Conservation (phyloP, 257 asterid genomes). For the Rauvolfia tetraphylla region DNA sequence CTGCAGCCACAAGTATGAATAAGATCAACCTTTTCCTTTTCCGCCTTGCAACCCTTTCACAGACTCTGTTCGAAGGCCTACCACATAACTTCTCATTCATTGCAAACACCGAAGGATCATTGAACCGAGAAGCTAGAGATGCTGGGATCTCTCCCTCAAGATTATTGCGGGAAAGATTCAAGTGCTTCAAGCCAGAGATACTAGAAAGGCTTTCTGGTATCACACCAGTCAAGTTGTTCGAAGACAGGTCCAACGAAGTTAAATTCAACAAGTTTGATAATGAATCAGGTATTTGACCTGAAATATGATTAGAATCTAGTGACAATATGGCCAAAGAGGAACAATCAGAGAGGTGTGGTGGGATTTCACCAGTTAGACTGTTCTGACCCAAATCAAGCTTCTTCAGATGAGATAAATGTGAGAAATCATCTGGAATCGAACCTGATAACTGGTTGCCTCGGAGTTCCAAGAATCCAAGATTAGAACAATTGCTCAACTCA, state of each 20-base stretch:
- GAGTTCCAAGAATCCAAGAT: slow-evolving; percentile 55
- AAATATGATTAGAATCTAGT: slow-evolving; percentile 55
- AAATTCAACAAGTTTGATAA: slow-evolving; percentile 42
- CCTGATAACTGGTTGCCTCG: slow-evolving; percentile 44
- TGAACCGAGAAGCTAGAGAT: slow-evolving; percentile 53
- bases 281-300: slow-evolving; percentile 55
- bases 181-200: slow-evolving; percentile 36
- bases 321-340: slow-evolving; percentile 42
- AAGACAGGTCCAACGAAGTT: slow-evolving; percentile 48
- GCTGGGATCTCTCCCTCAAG: slow-evolving; percentile 76
- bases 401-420: slow-evolving; percentile 44
- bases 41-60: slow-evolving; percentile 30
- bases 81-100: slow-evolving; percentile 63
- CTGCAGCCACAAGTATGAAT: slow-evolving; percentile 49
- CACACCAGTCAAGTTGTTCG: slow-evolving; percentile 49
- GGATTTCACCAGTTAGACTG: slow-evolving; percentile 51
- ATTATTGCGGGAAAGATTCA: slow-evolving; percentile 58
- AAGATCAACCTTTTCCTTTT: slow-evolving; percentile 59
- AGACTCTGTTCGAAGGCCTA: slow-evolving; percentile 46
- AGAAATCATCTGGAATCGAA: slow-evolving; percentile 45
- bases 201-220: slow-evolving; percentile 52
- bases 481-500: slow-evolving; percentile 56
- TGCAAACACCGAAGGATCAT: slow-evolving; percentile 53
- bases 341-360: slow-evolving; percentile 53
- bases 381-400: slow-evolving; percentile 72